Conservation (phyloP, 768 basidiomycete genomes). For the Omphalotus guepiniiformis region DNA sequence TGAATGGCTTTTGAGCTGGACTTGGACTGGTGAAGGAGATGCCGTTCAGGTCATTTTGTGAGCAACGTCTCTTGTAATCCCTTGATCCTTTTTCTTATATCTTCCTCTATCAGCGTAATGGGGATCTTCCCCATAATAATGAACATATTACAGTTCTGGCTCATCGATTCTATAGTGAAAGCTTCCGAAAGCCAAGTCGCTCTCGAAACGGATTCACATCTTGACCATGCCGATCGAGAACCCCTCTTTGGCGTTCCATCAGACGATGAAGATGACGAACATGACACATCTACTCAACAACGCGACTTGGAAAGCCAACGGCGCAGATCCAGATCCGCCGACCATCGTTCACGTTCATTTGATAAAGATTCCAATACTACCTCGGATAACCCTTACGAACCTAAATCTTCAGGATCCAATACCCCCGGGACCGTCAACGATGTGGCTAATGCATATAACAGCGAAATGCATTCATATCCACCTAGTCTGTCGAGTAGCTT, state of each 20-base stretch:
- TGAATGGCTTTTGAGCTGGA: constrained; percentile 87
- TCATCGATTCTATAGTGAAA: constrained; percentile 92
- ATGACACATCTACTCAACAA: constrained; percentile 16
- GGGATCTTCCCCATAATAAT: constrained; percentile 86
- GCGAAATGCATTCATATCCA: constrained; percentile 55
- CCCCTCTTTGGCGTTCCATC: constrained; percentile 55
- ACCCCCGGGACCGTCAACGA: too few species aligned
- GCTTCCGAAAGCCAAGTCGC: constrained; percentile 42
- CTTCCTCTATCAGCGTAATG: constrained; percentile 59
- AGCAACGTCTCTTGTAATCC: constrained; percentile 29
- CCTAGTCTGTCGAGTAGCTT: constrained; percentile 47
- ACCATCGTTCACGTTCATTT: constrained; percentile 15
- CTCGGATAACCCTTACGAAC: constrained; percentile 30
- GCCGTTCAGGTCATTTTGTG: constrained; percentile 77
- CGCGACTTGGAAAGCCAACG: constrained; percentile 46
- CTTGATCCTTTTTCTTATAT: background rate
- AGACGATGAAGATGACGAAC: constrained; percentile 55
- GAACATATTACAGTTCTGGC: constrained; percentile 92
- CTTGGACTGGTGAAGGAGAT: constrained; percentile 55
- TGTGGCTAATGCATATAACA: constrained; percentile 24
- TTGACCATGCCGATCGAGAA: constrained; percentile 45
- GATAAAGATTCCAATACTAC: constrained; percentile 24
- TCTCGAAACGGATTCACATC: constrained; percentile 35
- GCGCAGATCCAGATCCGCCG: constrained; percentile 20
- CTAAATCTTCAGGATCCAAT: constrained; percentile 35